phyloP scores from a whole-genome alignment of 2,329 filamentous ascomycete species.

The Nigrograna mackinnonii region DNA sequence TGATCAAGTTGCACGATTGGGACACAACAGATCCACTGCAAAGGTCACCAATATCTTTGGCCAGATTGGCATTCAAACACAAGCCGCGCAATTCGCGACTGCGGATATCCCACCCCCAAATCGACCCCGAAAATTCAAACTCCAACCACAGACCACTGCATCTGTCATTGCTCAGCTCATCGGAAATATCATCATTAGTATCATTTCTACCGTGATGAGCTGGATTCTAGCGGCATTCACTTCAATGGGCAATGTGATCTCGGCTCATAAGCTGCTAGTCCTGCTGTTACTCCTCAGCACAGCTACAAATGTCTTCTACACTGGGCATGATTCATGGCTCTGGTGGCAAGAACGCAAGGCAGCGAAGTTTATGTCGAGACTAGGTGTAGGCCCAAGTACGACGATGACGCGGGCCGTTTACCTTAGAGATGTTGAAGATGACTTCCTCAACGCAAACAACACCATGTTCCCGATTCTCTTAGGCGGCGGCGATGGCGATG shows the following conservation, averaged over 20 bases:
- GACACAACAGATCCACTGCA: conserved; percentile 73
- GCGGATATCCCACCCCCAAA: conserved; percentile 41
- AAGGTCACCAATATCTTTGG: conserved; percentile 81
- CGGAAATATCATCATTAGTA: conserved; percentile 74
- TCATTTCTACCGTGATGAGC: conserved; percentile 75
- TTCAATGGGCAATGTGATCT: conserved; percentile 68
- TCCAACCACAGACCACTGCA: conserved; percentile 62
- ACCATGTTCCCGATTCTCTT: conserved; percentile 17
- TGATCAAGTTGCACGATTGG: conserved; percentile 76
- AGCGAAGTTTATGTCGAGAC: conserved; percentile 74
- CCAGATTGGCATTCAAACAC: conserved; percentile 69
- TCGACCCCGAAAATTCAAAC: conserved; percentile 40
- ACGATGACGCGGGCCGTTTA: conserved; percentile 88
- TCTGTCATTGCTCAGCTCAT: conserved; percentile 74
- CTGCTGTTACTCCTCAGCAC: conserved; percentile 69
- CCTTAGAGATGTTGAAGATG: conserved; percentile 76
- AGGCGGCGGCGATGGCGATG: not conserved
- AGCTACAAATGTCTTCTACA: conserved; percentile 73
- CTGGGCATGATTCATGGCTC: conserved; percentile 70
- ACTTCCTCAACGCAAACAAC: conserved; percentile 45
- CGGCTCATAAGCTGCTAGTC: conserved; percentile 76
- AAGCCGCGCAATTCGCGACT: conserved; percentile 54
- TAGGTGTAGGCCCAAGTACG: conserved; percentile 78
- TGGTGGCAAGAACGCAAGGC: conserved; percentile 90
- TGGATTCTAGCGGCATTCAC: conserved; percentile 70